A percentile compares a stretch with the other conserved stretches of the same genome.
Evolutionary conservation across 768 basidiomycete genomes (phyloP).

Genomic region (Calocybe indica): DNA sequence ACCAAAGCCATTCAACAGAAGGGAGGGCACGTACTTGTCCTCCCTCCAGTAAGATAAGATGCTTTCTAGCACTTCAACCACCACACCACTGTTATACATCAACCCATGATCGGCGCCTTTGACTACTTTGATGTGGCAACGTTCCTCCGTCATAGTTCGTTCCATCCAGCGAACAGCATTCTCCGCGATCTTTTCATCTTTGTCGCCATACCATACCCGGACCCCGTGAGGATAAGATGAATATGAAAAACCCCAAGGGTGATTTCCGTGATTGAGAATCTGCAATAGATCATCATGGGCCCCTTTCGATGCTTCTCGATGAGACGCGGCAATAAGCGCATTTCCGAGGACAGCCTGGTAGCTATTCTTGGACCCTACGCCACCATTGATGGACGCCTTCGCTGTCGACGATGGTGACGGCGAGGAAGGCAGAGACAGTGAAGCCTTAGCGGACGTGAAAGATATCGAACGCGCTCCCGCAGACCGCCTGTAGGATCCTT

Average conservation of each 20-base stretch:
- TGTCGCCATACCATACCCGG: conserved; percentile 89
- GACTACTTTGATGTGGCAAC: conserved; percentile 76
- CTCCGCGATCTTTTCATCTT: conserved; percentile 90
- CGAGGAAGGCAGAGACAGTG: conserved; percentile 23
- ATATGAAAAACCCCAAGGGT: conserved; percentile 90
- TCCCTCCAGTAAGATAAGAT: conserved; percentile 51
- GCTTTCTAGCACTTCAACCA: conserved; percentile 79
- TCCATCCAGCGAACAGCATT: conserved; percentile 93
- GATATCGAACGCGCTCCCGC: conserved; percentile 71
- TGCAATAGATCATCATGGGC: conserved; percentile 87
- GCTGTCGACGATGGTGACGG: conserved; percentile 41
- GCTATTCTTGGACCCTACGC: conserved; percentile 25
- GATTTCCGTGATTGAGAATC: conserved; percentile 86
- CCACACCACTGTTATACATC: conserved; percentile 87
- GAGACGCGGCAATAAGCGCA: conserved; percentile 88
- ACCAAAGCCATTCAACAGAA: no score
- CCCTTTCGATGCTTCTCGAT: conserved; percentile 90
- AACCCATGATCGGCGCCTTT: conserved; percentile 88
- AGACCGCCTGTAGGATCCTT: conserved; percentile 33
- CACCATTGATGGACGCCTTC: conserved; percentile 26
- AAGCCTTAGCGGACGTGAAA: conserved; percentile 46
- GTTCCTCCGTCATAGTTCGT: conserved; percentile 66
- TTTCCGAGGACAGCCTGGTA: conserved; percentile 78
- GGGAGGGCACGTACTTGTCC: no score
- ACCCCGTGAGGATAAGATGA: conserved; percentile 68